Percentiles rank a stretch among this genome's conserved stretches.
These are phyloP conservation scores for Claviceps sp. DNA, from an alignment of 2,329 filamentous ascomycete species.

Conservation along the genomic window DNA sequence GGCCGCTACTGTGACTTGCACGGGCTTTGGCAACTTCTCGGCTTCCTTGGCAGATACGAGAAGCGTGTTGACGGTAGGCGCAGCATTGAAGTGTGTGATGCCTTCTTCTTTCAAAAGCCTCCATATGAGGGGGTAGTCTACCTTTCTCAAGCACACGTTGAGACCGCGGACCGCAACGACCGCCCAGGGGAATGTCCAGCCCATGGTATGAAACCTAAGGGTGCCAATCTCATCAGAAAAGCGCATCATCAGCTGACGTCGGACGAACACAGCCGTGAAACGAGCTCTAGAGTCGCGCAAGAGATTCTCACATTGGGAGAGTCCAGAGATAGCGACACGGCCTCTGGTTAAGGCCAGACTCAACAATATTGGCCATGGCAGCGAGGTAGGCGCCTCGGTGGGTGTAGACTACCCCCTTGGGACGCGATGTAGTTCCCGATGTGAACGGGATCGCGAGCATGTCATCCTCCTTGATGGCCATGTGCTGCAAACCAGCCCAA, in stretches of 20 bases:
- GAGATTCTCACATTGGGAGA: constrained; percentile 60
- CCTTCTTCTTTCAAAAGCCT: constrained; percentile 69
- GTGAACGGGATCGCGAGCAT: constrained; percentile 86
- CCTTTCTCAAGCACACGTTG: constrained; percentile 86
- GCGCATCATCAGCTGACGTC: too few relatives aligned
- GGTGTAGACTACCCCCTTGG: constrained; percentile 88
- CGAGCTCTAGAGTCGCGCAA: too few relatives aligned
- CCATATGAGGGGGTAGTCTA: constrained; percentile 93
- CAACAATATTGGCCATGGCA: constrained; percentile 71
- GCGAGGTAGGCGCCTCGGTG: constrained; percentile 82
- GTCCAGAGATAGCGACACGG: constrained; percentile 83
- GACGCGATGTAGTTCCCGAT: constrained; percentile 78
- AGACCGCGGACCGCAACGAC: constrained; percentile 90
- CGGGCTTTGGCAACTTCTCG: constrained; percentile 50
- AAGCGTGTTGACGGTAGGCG: constrained; percentile 90
- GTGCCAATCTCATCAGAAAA: constrained; percentile 5
- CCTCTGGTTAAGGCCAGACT: constrained; percentile 68
- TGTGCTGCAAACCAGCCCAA: constrained; percentile 64
- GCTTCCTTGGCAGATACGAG: constrained; percentile 73
- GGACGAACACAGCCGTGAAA: too few relatives aligned
- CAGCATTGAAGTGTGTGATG: constrained; percentile 91
- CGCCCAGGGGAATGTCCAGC: constrained; percentile 88
- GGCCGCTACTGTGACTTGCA: constrained; percentile 84
- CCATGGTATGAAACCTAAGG: constrained; percentile 48
- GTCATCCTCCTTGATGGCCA: constrained; percentile 62